These are phyloP conservation scores for Agaricus subrufescens DNA, from an alignment of 768 basidiomycete species.

Conservation along the genomic window DNA sequence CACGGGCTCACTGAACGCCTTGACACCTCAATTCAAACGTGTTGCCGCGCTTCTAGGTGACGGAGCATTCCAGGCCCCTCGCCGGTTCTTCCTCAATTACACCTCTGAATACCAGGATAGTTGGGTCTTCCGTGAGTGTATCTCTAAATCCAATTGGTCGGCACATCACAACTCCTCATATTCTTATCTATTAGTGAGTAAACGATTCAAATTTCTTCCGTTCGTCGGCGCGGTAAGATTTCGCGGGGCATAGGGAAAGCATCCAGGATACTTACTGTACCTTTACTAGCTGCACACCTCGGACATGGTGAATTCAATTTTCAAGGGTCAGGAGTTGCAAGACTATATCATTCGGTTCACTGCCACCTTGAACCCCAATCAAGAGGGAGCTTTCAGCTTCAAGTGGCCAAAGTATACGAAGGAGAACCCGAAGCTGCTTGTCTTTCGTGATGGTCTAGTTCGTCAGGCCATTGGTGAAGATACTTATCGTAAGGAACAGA, in stretches of 20 bases:
- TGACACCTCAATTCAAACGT: slow-evolving; percentile 47
- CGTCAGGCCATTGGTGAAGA: slow-evolving; percentile 31
- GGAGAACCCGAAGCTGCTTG: slow-evolving; percentile 26
- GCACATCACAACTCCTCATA: neutral
- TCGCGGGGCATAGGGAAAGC: neutral
- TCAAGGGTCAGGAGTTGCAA: slow-evolving; percentile 31
- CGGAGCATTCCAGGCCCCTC: slow-evolving; percentile 43
- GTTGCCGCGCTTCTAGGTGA: slow-evolving; percentile 48
- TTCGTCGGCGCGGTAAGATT: slow-evolving; percentile 38
- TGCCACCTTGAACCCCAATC: slow-evolving; percentile 21
- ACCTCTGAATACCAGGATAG: slow-evolving; percentile 33
- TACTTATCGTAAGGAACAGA: slow-evolving; percentile 33
- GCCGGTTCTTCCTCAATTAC: slow-evolving; percentile 41
- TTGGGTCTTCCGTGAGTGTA: slow-evolving; percentile 36
- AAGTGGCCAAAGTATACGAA: slow-evolving; percentile 26
- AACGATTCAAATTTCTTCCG: slow-evolving; percentile 32
- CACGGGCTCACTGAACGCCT: slow-evolving; percentile 34
- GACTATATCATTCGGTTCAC: slow-evolving; percentile 42
- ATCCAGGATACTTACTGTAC: neutral
- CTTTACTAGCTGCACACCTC: slow-evolving; percentile 31
- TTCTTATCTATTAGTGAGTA: slow-evolving; percentile 27
- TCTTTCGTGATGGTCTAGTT: slow-evolving; percentile 31
- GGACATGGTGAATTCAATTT: slow-evolving; percentile 32
- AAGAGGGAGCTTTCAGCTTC: slow-evolving; percentile 3
- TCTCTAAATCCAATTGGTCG: slow-evolving; percentile 1